phyloP scores from a whole-genome alignment of 805 yeast genomes.

The Phaffomyces opuntiae region DNA sequence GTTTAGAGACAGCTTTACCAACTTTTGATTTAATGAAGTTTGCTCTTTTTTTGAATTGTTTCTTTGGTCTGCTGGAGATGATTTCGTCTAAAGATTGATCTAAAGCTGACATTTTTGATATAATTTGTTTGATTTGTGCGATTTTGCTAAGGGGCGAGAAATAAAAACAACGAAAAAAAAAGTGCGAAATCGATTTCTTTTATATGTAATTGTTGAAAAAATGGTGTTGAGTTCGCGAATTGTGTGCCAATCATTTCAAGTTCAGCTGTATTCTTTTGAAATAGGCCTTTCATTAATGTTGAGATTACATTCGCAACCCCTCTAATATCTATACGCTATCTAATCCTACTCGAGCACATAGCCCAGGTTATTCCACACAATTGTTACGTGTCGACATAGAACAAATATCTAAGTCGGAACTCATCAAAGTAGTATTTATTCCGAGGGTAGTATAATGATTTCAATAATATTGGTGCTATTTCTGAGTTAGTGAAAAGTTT shows the following conservation, averaged over 20 bases:
- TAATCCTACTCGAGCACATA: too few species aligned
- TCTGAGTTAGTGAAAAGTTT: too few species aligned
- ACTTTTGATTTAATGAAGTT: conserved; percentile 22
- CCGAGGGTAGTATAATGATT: too few species aligned
- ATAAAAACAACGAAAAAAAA: not conserved
- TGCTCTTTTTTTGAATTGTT: conserved; percentile 24
- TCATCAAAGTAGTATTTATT: too few species aligned
- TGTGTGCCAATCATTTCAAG: not conserved
- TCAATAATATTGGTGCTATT: too few species aligned
- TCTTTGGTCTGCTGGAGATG: conserved; percentile 55
- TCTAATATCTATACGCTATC: too few species aligned
- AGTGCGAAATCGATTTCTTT: conserved; percentile 1
- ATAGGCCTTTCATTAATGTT: too few species aligned
- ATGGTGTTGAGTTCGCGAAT: not conserved
- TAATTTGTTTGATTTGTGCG: too few species aligned
- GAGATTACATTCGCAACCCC: too few species aligned
- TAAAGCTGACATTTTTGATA: conserved; percentile 60
- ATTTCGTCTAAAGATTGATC: conserved; percentile 95
- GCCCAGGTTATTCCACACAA: not conserved
- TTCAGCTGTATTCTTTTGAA: too few species aligned
- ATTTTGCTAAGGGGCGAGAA: not conserved
- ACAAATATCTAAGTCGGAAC: too few species aligned
- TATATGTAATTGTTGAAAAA: not conserved
- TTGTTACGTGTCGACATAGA: not conserved
- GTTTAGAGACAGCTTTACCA: conserved; percentile 13